Conservation (phyloP, 116 monocot species). For the Papilionanthe hybrid region DNA sequence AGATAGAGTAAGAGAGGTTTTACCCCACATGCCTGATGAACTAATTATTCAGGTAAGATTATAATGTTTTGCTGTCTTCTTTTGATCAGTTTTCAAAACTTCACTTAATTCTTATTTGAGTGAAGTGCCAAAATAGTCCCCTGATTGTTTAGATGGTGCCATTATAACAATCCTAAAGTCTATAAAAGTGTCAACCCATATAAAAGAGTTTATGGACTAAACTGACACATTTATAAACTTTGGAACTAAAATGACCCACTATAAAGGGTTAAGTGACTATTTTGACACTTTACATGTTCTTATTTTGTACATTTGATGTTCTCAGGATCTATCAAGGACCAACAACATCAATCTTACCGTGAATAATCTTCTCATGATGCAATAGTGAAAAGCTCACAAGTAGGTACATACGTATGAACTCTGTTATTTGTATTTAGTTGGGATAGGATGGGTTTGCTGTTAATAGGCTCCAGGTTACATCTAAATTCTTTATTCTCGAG, state of each 20-base stretch:
- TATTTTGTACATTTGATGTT: neutral
- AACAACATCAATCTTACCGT: slow-evolving; percentile 86
- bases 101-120: neutral
- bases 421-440: neutral
- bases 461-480: neutral
- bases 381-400: slow-evolving; percentile 20
- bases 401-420: neutral
- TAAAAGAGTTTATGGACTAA: no score
- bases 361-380: slow-evolving; percentile 91
- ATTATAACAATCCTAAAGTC: no score
- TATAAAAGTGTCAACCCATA: no score
- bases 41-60: slow-evolving; percentile 80
- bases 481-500: neutral
- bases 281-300: no score
- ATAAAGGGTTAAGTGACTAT: no score
- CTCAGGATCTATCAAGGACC: slow-evolving; percentile 86
- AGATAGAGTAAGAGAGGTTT: slow-evolving; percentile 80
- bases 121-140: no score
- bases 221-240: no score
- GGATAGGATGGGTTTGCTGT: neutral
- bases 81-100: neutral
- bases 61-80: neutral
- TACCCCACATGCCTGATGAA: slow-evolving; percentile 95
- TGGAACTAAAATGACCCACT: no score
- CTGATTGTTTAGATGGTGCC: no score